Conservation (phyloP, 495 filamentous ascomycete species). For the Usnea hakonensis region DNA sequence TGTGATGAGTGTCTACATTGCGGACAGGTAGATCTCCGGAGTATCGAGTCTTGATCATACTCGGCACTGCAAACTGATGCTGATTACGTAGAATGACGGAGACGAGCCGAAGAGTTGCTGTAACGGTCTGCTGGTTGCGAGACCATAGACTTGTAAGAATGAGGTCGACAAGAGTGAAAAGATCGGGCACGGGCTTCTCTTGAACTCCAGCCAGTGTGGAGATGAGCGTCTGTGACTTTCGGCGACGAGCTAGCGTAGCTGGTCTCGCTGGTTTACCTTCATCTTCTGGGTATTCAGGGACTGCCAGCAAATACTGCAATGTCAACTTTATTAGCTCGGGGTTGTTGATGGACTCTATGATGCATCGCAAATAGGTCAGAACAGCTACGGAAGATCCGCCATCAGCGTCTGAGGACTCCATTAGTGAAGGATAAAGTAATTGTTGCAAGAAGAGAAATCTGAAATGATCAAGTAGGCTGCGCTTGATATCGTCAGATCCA, state of each 20-base stretch:
- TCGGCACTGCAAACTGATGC: constrained; percentile 73
- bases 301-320: constrained; percentile 81
- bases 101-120: constrained; percentile 77
- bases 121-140: constrained; percentile 75
- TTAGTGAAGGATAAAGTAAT: constrained; percentile 87
- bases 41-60: constrained; percentile 59
- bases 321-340: constrained; percentile 89
- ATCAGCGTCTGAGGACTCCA: constrained; percentile 94
- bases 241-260: constrained; percentile 56
- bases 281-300: constrained; percentile 45
- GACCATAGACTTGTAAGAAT: constrained; percentile 78
- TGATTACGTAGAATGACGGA: constrained; percentile 79
- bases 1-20: constrained; percentile 70
- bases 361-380: constrained; percentile 82
- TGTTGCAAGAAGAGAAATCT: constrained; percentile 95
- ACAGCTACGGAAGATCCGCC: constrained; percentile 95
- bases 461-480: constrained; percentile 91
- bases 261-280: constrained; percentile 41
- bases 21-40: constrained; percentile 50
- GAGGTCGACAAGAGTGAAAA: constrained; percentile 93
- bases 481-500: constrained; percentile 80
- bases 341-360: constrained; percentile 83
- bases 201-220: constrained; percentile 63
- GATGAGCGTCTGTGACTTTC: constrained; percentile 83
- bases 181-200: constrained; percentile 65